Percentiles rank a stretch among this genome's conserved stretches.
Evolutionary conservation across 441 rosid genomes (phyloP).

Genomic region (Corymbia calophylla): DNA sequence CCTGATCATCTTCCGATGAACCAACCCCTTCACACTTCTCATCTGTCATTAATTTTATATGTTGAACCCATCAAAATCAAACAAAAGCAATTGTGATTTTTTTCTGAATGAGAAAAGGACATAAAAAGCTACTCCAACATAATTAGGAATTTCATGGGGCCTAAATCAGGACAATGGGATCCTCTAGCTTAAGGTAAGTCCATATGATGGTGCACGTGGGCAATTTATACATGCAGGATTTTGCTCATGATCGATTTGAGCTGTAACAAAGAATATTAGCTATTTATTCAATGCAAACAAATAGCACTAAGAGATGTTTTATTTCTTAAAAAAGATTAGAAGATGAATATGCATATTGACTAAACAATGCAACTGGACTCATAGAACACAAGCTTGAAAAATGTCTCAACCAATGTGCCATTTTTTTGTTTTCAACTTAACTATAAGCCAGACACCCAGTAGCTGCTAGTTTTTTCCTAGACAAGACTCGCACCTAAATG

Average conservation of each 20-base stretch:
- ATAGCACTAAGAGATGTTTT: neutral
- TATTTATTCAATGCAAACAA: neutral
- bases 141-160: neutral
- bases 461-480: neutral
- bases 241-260: neutral
- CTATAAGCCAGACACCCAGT: neutral
- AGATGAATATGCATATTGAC: neutral
- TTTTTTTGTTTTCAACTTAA: neutral
- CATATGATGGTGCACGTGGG: neutral
- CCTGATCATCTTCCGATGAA: slow-evolving; percentile 88
- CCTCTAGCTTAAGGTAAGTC: neutral
- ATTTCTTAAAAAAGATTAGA: neutral
- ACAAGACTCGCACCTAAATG: neutral
- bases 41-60: slow-evolving; percentile 31
- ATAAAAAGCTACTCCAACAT: neutral
- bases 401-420: neutral
- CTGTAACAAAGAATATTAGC: neutral
- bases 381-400: neutral
- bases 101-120: neutral
- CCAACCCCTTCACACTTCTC: slow-evolving; percentile 75
- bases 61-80: neutral
- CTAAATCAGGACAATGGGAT: neutral
- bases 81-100: neutral
- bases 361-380: neutral
- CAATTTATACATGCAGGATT: neutral